phyloP scores from a whole-genome alignment of 2,329 filamentous ascomycete genomes.

The Westerdykella sp. region DNA sequence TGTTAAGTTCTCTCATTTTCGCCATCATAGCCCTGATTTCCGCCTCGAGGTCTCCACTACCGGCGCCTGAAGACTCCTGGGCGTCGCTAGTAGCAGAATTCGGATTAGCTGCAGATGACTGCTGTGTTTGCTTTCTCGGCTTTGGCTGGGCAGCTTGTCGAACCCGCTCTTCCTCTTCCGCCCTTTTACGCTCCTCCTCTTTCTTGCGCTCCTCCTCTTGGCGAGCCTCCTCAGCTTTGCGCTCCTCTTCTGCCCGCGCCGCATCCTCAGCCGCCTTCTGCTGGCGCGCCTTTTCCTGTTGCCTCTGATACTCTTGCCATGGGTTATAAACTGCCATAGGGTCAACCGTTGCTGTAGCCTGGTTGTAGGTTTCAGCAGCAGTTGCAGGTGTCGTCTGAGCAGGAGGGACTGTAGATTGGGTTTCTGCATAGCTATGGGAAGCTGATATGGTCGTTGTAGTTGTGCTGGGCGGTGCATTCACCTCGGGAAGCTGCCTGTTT shows the following conservation, averaged over 20 bases:
- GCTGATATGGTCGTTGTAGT: constrained; percentile 8
- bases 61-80: constrained; percentile 7
- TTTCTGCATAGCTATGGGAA: constrained; percentile 18
- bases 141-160: constrained; percentile 9
- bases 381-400: constrained; percentile 7
- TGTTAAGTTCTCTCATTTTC: constrained; percentile 53
- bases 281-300: constrained; percentile 29
- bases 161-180: constrained; percentile 15
- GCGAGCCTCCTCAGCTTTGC: constrained; percentile 18
- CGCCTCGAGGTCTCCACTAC: constrained; percentile 39
- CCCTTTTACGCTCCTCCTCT: constrained; percentile 17
- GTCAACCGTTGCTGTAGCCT: constrained; percentile 44
- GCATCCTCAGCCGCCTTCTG: constrained; percentile 32
- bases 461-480: constrained; percentile 12
- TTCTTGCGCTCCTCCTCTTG: constrained; percentile 24
- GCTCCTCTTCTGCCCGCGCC: constrained; percentile 31
- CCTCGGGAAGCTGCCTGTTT: constrained; percentile 16
- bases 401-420: constrained; percentile 11
- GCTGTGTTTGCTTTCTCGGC: constrained; percentile 21
- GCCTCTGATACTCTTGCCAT: constrained; percentile 45
- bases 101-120: constrained; percentile 9
- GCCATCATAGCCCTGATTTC: constrained; percentile 52
- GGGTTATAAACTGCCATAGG: constrained; percentile 51
- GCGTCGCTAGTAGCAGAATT: not conserved
- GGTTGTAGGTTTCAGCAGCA: constrained; percentile 14